These are phyloP conservation scores for Marchantia polymorpha DNA, from an alignment of 225 moss, liverwort and hornwort species.

Conservation along the genomic window DNA sequence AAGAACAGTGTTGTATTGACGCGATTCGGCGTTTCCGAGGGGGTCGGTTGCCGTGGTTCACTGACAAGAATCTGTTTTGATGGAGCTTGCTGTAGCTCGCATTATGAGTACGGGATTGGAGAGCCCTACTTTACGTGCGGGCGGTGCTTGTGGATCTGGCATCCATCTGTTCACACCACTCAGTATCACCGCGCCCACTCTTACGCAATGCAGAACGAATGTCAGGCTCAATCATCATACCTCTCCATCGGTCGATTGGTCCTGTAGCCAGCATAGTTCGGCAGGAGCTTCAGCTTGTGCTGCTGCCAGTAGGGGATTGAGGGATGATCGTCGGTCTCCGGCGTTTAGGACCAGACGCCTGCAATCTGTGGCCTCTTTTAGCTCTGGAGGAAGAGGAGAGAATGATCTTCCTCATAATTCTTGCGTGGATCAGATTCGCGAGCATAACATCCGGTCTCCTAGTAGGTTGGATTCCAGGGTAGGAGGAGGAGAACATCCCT, in stretches of 20 bases:
- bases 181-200: neutral
- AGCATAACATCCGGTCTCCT: conserved; percentile 9
- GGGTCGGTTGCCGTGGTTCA: neutral
- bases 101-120: conserved; percentile 7
- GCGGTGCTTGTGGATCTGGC: neutral
- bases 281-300: neutral
- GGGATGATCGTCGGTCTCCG: neutral
- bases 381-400: neutral
- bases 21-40: neutral
- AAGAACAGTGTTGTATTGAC: neutral
- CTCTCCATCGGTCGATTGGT: neutral
- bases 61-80: conserved; percentile 2
- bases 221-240: neutral
- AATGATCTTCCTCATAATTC: conserved; percentile 13
- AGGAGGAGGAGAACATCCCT: conserved; percentile 1
- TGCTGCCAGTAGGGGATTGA: neutral
- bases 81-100: conserved; percentile 28
- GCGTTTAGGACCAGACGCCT: neutral
- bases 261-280: neutral
- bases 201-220: conserved; percentile 13
- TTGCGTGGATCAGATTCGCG: conserved; percentile 27
- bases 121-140: conserved; percentile 14
- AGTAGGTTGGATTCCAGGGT: conserved; percentile 19
- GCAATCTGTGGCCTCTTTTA: conserved; percentile 1
- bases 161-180: conserved; percentile 2